These are phyloP conservation scores for Botrytis paeoniae DNA, from an alignment of 2,329 filamentous ascomycete genomes.

Conservation along the genomic window DNA sequence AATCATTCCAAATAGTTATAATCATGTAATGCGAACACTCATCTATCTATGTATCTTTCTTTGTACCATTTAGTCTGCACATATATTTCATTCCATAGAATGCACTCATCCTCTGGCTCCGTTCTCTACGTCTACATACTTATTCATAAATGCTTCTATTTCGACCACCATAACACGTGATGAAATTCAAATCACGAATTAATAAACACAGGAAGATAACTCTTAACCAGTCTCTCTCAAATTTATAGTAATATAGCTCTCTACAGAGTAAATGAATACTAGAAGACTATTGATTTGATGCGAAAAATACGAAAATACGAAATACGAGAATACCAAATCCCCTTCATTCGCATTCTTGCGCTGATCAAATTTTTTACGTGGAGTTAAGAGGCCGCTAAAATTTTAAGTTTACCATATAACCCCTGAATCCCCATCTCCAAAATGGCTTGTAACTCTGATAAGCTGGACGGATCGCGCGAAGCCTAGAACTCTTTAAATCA, in stretches of 20 bases:
- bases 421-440: background rate
- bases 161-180: background rate
- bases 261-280: background rate
- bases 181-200: background rate
- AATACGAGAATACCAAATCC: background rate
- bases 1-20: background rate
- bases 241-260: background rate
- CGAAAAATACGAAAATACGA: background rate
- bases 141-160: background rate
- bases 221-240: background rate
- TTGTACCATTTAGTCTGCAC: background rate
- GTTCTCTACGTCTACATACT: too few relatives aligned
- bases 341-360: background rate
- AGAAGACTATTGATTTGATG: background rate
- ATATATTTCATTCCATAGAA: background rate
- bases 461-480: background rate
- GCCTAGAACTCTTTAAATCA: background rate
- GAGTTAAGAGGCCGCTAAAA: background rate
- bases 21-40: slow-evolving; percentile 3
- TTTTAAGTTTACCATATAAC: background rate
- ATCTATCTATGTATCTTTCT: background rate
- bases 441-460: background rate
- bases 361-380: background rate
- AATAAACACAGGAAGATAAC: background rate
- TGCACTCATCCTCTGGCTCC: background rate